Evolutionary conservation across 2,329 filamentous ascomycete genomes (phyloP).

Genomic region (Colletotrichum australisinense): DNA sequence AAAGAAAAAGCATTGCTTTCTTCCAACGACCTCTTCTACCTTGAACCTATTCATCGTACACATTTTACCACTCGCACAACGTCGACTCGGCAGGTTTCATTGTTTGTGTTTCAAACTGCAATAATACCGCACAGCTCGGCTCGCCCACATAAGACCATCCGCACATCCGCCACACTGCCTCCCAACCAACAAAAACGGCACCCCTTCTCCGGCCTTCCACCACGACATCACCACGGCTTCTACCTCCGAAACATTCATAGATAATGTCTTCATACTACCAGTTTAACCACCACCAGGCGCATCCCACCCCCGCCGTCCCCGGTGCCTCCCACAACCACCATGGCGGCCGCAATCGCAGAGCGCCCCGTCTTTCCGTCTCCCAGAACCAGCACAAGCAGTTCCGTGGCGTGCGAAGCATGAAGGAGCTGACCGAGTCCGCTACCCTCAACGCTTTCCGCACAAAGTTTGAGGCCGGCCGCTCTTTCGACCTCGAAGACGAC

Average conservation of each 20-base stretch:
- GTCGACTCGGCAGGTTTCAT: conserved; percentile 34
- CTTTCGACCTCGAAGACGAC: conserved; percentile 96
- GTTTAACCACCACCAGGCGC: conserved; percentile 69
- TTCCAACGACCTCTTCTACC: not conserved
- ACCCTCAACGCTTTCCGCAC: conserved; percentile 82
- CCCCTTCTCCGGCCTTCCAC: not conserved
- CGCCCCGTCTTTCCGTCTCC: conserved; percentile 80
- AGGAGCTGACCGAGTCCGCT: conserved; percentile 85
- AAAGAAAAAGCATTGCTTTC: conserved; percentile 12
- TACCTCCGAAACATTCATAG: conserved; percentile 20
- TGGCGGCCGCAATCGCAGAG: conserved; percentile 85
- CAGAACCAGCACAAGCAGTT: conserved; percentile 91
- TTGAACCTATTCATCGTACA: conserved; percentile 4
- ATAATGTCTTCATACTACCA: conserved; percentile 75
- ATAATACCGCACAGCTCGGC: conserved; percentile 36
- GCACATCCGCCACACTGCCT: conserved; percentile 25
- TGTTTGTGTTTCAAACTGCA: conserved; percentile 34
- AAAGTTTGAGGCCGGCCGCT: conserved; percentile 90
- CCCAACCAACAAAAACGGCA: conserved; percentile 27
- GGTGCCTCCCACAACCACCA: conserved; percentile 80
- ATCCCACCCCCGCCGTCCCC: conserved; percentile 65
- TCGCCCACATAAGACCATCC: conserved; percentile 29
- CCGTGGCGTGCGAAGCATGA: conserved; percentile 85
- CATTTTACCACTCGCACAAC: conserved; percentile 20
- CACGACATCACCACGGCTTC: conserved; percentile 12